These are phyloP conservation scores for Blepharisma undulans DNA, from an alignment of 169 alveolate genomes.

Conservation along the genomic window DNA sequence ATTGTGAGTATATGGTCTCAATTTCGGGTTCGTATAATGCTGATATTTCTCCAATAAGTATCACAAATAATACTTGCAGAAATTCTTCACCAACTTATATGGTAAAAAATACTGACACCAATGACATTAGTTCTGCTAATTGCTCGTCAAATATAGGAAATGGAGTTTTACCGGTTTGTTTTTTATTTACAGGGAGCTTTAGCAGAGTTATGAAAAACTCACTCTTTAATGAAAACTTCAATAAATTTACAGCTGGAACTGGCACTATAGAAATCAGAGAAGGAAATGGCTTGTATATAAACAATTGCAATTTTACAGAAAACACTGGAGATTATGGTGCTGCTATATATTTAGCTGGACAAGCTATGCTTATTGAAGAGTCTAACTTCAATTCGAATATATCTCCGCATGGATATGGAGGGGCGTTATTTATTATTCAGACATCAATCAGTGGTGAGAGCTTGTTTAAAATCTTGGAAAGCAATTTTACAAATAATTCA, in stretches of 20 bases:
- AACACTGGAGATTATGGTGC: conserved; percentile 3
- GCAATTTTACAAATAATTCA: background rate
- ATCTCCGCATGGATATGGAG: background rate
- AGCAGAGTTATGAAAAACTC: background rate
- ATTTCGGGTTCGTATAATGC: background rate
- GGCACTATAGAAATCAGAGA: background rate
- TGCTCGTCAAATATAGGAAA: background rate
- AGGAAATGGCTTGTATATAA: background rate
- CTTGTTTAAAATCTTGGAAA: background rate
- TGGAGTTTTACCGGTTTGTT: background rate
- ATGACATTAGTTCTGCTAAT: background rate
- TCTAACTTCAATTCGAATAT: background rate
- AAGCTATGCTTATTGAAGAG: background rate
- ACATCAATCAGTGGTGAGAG: background rate
- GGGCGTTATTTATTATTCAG: background rate
- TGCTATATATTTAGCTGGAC: background rate
- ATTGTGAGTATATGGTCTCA: background rate
- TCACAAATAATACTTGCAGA: background rate
- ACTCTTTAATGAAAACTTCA: no score
- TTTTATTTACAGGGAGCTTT: background rate
- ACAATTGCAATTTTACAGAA: background rate
- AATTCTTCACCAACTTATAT: background rate
- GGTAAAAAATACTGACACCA: background rate
- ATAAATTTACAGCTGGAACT: background rate
- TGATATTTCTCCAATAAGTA: background rate